Percentiles rank a stretch among this genome's conserved stretches.
phyloP scores from a whole-genome alignment of 1,284 basidiomycete species.

The Paramarasmius palmivorus region DNA sequence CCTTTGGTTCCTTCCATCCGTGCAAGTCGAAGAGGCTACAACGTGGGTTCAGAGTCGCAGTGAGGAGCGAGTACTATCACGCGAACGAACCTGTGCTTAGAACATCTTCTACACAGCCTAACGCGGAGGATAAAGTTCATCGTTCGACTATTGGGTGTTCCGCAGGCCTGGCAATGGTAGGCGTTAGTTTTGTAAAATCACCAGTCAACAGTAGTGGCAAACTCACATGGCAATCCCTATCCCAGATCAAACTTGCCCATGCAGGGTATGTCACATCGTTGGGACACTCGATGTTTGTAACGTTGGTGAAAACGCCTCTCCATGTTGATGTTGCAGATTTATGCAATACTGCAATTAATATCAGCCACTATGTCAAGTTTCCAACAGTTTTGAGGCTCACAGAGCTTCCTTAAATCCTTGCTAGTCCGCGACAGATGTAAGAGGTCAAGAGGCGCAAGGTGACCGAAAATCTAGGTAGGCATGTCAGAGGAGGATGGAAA shows the following conservation, averaged over 20 bases:
- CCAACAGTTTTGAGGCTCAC: neutral
- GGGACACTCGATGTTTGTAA: neutral
- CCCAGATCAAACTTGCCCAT: slow-evolving; percentile 1
- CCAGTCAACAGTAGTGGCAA: neutral
- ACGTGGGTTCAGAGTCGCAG: slow-evolving; percentile 1
- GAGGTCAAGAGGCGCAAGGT: neutral
- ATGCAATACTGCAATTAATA: neutral
- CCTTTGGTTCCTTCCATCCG: slow-evolving; percentile 8
- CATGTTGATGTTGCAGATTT: slow-evolving; percentile 1
- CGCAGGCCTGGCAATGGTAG: slow-evolving; percentile 23
- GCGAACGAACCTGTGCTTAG: slow-evolving; percentile 23
- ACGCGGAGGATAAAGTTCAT: slow-evolving; percentile 28
- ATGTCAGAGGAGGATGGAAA: neutral
- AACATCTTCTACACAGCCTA: slow-evolving; percentile 28
- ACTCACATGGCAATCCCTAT: slow-evolving; percentile 1
- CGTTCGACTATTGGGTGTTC: slow-evolving; percentile 20
- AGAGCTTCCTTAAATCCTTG: neutral
- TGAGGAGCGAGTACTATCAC: slow-evolving; percentile 9
- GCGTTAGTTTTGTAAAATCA: neutral
- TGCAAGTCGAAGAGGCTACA: neutral
- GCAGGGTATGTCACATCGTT: neutral
- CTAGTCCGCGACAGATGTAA: neutral
- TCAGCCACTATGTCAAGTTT: neutral
- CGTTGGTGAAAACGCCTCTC: neutral
- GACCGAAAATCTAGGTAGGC: neutral